These are phyloP conservation scores for Aspergillus sp. DNA, from an alignment of 2,329 filamentous ascomycete species.

Conservation along the genomic window DNA sequence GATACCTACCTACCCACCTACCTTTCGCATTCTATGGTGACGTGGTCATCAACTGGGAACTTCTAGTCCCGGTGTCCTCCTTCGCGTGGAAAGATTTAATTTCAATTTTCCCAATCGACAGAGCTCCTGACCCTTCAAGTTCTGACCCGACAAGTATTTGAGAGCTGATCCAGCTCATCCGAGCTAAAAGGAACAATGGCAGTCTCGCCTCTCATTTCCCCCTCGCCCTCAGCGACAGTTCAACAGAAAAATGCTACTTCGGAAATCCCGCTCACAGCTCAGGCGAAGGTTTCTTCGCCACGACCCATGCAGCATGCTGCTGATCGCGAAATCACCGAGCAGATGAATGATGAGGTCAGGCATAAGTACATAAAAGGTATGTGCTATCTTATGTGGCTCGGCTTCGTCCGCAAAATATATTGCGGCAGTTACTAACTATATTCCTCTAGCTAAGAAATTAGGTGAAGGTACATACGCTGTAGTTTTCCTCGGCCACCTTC, in stretches of 20 bases:
- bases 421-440: background rate
- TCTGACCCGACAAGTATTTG: background rate
- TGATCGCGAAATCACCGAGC: conserved; percentile 60
- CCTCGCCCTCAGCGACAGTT: conserved; percentile 36
- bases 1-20: too few relatives aligned
- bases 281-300: conserved; percentile 18
- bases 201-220: conserved; percentile 44
- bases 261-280: conserved; percentile 25
- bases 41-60: background rate
- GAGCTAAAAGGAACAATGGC: conserved; percentile 31
- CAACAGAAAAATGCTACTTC: conserved; percentile 36
- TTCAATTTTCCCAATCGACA: background rate
- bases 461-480: conserved; percentile 97
- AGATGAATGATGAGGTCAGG: conserved; percentile 78
- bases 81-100: background rate
- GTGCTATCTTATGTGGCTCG: conserved; percentile 11
- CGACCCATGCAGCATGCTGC: conserved; percentile 20
- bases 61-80: background rate
- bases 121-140: background rate
- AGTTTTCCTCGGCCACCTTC: conserved; percentile 84
- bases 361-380: conserved; percentile 85
- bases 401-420: background rate
- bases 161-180: background rate
- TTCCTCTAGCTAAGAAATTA: conserved; percentile 72
- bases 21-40: background rate